These are phyloP conservation scores for Xerocomus nothofagi DNA, from an alignment of 1,284 basidiomycete species.

Conservation along the genomic window DNA sequence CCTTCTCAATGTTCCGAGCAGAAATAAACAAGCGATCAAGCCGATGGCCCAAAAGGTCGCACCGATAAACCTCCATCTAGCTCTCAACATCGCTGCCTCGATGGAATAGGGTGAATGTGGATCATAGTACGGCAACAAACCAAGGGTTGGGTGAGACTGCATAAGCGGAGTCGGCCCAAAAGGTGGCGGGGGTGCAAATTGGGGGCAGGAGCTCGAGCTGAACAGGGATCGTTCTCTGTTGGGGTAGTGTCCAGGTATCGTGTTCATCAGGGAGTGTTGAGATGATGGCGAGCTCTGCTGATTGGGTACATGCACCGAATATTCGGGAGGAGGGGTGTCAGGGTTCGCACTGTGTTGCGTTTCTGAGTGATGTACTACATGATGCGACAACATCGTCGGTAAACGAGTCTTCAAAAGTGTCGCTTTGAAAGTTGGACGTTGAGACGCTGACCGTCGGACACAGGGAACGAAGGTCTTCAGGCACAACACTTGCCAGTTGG, in stretches of 20 bases:
- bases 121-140: slow-evolving; percentile 48
- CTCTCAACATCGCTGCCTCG: slow-evolving; percentile 45
- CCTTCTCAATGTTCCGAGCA: slow-evolving; percentile 14
- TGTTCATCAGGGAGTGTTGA: slow-evolving; percentile 18
- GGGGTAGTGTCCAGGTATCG: slow-evolving; percentile 18
- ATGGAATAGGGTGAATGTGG: slow-evolving; percentile 43
- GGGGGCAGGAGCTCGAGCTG: slow-evolving; percentile 17
- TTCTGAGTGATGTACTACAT: slow-evolving; percentile 13
- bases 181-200: slow-evolving; percentile 19
- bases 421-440: background rate
- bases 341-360: slow-evolving; percentile 25
- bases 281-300: slow-evolving; percentile 16
- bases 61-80: slow-evolving; percentile 45
- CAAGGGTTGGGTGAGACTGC: slow-evolving; percentile 29
- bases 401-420: background rate
- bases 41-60: slow-evolving; percentile 43
- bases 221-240: slow-evolving; percentile 17
- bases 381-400: slow-evolving; percentile 17
- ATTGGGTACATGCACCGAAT: slow-evolving; percentile 25
- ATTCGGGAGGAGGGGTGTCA: slow-evolving; percentile 33
- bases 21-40: slow-evolving; percentile 32
- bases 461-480: background rate
- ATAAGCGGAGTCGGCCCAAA: slow-evolving; percentile 47
- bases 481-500: background rate
- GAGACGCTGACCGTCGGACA: no score